These are phyloP conservation scores for Geotrichum aggregatum DNA, from an alignment of 1,139 yeast species.

Conservation along the genomic window DNA sequence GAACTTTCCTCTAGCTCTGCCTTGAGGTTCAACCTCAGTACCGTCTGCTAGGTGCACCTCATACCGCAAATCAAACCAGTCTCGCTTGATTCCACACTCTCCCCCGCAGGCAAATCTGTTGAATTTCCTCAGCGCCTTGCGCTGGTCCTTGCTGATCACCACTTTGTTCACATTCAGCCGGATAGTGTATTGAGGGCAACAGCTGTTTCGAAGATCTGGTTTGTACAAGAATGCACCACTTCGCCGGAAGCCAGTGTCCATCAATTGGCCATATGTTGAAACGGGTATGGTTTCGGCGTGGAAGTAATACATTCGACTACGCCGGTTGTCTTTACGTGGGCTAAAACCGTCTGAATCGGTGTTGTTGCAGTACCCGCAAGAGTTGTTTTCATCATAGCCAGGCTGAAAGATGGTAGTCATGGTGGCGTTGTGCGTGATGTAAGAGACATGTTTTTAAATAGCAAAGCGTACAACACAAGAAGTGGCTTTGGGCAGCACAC, in stretches of 20 bases:
- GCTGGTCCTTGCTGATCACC: slow-evolving; percentile 58
- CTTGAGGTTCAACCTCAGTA: too few species aligned
- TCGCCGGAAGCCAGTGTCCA: slow-evolving; percentile 73
- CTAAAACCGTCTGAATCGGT: slow-evolving; percentile 2
- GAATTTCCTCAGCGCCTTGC: slow-evolving; percentile 63
- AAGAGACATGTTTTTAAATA: too few species aligned
- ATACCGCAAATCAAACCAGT: slow-evolving; percentile 35
- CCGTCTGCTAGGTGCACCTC: slow-evolving; percentile 27
- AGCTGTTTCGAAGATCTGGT: slow-evolving; percentile 64
- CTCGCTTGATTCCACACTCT: slow-evolving; percentile 10
- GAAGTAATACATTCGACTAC: slow-evolving; percentile 3
- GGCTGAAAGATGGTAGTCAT: slow-evolving; percentile 2
- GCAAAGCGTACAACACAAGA: too few species aligned
- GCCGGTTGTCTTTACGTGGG: not conserved
- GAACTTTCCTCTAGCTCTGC: not conserved
- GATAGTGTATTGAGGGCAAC: slow-evolving; percentile 82
- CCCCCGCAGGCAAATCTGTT: slow-evolving; percentile 35
- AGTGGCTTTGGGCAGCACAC: too few species aligned
- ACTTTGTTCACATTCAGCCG: slow-evolving; percentile 52
- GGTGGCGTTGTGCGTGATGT: too few species aligned
- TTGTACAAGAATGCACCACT: slow-evolving; percentile 73
- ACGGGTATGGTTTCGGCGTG: slow-evolving; percentile 33
- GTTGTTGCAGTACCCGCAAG: slow-evolving; percentile 20
- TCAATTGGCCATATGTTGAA: slow-evolving; percentile 55
- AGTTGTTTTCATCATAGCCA: not conserved